Base-by-base conservation (phyloP, 2,329 filamentous ascomycete species). In the Pyrenochaeta sp. region DNA sequence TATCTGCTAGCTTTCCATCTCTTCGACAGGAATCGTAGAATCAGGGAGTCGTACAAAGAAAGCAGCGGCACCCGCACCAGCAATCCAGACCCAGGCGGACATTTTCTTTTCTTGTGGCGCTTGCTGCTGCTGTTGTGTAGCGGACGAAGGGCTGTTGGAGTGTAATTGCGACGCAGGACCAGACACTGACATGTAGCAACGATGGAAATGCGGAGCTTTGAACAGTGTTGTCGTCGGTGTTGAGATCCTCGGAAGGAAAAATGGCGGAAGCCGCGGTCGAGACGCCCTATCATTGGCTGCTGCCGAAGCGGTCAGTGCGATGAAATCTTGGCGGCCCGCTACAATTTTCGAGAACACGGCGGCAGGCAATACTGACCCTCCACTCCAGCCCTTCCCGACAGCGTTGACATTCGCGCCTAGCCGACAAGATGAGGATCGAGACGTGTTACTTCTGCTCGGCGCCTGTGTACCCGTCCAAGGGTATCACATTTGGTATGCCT, bases 361-460 rank as follows among this genome's bases (percentile, higher is more conserved):
- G 43, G 56, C 53, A 46, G 48, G 42, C 50, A 32, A 51, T 44
- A 50, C 46, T 24, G 47, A 55, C 52, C 28, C 44, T 46, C 58
- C 13, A n/a, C 36, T 37, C 54, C 57, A 64, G 47, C 58, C 50
- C 58, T 53, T 34, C 42, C 51, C 57, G 53, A 51, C 47, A 45
- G 58, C 53, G 52, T 57, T 54, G 45, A 52, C 54, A 45, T 39
- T 27, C 52, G 49, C 50, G 32, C 50, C 52, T 7, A 45, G 40
- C 56, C 60, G 60, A 42, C 56, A 64, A 50, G 37, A 78, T 77
- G 74, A 76, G 75, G 64, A 77, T 78, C 51, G 76, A 76, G 52
- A 72, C 67, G 59, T 91, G 88, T 78, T 88, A 90, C 75, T 90
- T 91, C 79, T 91, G 89, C 78, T 89, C 86, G 63, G 84, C 85